Percentiles rank a stretch among this genome's conserved stretches.
These are phyloP conservation scores for Rosa persica DNA, from an alignment of 306 rosid species.

Conservation along the genomic window DNA sequence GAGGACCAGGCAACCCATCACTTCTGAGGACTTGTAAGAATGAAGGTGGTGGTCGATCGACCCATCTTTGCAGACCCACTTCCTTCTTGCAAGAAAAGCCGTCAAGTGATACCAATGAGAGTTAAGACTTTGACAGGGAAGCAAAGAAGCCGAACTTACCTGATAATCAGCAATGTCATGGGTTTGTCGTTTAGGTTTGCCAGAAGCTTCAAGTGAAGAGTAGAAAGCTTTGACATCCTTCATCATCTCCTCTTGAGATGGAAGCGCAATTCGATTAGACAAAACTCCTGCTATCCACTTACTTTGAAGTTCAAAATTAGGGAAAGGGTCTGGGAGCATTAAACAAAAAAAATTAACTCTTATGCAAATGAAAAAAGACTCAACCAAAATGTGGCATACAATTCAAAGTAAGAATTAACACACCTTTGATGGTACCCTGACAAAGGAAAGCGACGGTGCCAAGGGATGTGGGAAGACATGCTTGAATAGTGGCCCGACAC, in stretches of 20 bases:
- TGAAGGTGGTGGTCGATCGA: too few species aligned
- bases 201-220: constrained; percentile 16
- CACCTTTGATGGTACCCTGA: constrained; percentile 73
- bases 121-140: background rate
- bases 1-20: too few species aligned
- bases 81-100: too few species aligned
- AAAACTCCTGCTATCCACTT: constrained; percentile 77
- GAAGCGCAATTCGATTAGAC: constrained; percentile 65
- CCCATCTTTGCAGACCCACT: too few species aligned
- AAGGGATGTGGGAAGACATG: constrained; percentile 72
- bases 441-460: constrained; percentile 77
- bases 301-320: constrained; percentile 65
- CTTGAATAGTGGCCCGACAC: constrained; percentile 71
- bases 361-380: too few species aligned
- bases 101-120: too few species aligned
- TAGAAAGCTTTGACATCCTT: constrained; percentile 57
- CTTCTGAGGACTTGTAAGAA: too few species aligned
- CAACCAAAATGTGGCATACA: too few species aligned
- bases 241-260: constrained; percentile 62
- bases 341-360: too few species aligned
- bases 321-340: constrained; percentile 19
- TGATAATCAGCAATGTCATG: background rate
- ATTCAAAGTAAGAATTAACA: background rate
- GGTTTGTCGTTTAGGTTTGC: constrained; percentile 23
- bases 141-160: constrained; percentile 10